Evolutionary conservation across 768 basidiomycete species (phyloP).

Genomic region (Leucocoprinus leucothites): DNA sequence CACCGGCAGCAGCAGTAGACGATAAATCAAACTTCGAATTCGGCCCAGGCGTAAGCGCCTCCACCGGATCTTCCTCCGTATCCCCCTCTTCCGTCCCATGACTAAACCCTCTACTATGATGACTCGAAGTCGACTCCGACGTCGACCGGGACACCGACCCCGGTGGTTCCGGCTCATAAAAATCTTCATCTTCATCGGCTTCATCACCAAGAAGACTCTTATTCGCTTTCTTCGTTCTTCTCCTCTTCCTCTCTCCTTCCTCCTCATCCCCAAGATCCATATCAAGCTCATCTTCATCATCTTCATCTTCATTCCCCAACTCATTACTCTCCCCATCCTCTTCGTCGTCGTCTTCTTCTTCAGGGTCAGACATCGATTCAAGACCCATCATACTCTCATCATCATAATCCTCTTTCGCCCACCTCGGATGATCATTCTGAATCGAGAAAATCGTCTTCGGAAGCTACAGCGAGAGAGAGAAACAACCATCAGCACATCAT

Average conservation of each 20-base stretch:
- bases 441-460: constrained; percentile 80
- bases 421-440: constrained; percentile 83
- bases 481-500: constrained; percentile 12
- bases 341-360: constrained; percentile 51
- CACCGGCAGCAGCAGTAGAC: constrained; percentile 18
- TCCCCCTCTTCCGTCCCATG: constrained; percentile 53
- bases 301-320: background rate
- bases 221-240: background rate
- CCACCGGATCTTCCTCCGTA: constrained; percentile 70
- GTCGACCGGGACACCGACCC: constrained; percentile 25
- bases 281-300: constrained; percentile 10
- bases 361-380: constrained; percentile 80
- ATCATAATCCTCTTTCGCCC: constrained; percentile 68
- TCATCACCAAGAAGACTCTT: constrained; percentile 6
- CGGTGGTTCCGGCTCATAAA: constrained; percentile 50
- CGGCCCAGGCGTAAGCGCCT: constrained; percentile 68
- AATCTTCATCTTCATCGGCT: constrained; percentile 33
- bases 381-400: constrained; percentile 62
- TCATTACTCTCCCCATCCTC: constrained; percentile 36
- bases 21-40: constrained; percentile 31
- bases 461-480: constrained; percentile 35
- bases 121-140: constrained; percentile 35
- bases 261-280: constrained; percentile 12
- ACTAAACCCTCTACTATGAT: constrained; percentile 35
- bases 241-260: background rate